phyloP scores from a whole-genome alignment of 192 early-diverging fungal species.

The Linnemannia schmuckeri region DNA sequence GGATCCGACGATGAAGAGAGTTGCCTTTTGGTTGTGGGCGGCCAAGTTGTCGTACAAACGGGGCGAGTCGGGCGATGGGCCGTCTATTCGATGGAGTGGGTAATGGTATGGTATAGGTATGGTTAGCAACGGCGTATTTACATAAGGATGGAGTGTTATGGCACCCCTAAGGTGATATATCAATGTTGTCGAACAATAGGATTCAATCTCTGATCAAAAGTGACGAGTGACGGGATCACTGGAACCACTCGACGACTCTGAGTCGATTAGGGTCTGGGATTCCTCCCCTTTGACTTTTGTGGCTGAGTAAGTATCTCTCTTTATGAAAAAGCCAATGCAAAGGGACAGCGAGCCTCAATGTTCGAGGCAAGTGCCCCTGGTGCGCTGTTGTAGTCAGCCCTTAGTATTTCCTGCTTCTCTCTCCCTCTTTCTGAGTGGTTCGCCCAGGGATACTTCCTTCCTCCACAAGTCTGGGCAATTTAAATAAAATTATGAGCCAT shows the following conservation, averaged over 20 bases:
- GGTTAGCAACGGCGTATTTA: no score
- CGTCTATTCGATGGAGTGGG: conserved; percentile 36
- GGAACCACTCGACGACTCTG: not conserved
- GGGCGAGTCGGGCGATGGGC: conserved; percentile 61
- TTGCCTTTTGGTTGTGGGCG: conserved; percentile 60
- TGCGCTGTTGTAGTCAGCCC: not conserved
- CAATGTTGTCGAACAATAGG: not conserved
- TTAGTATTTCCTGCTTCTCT: no score
- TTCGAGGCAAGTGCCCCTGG: not conserved
- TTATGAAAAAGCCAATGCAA: not conserved
- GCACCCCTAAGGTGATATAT: not conserved
- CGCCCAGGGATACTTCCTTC: not conserved
- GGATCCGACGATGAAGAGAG: conserved; percentile 69
- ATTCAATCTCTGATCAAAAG: not conserved
- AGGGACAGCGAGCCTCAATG: not conserved
- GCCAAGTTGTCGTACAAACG: conserved; percentile 60
- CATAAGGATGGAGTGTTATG: not conserved
- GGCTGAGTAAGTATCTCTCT: no score
- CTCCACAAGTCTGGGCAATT: not conserved
- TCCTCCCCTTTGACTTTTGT: no score
- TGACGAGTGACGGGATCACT: not conserved
- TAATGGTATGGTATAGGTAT: no score
- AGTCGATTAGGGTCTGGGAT: not conserved
- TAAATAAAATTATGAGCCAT: not conserved
- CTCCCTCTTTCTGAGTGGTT: not conserved